Conservation (phyloP, 1,139 yeast genomes). For the Scheffersomyces parashehatae region DNA sequence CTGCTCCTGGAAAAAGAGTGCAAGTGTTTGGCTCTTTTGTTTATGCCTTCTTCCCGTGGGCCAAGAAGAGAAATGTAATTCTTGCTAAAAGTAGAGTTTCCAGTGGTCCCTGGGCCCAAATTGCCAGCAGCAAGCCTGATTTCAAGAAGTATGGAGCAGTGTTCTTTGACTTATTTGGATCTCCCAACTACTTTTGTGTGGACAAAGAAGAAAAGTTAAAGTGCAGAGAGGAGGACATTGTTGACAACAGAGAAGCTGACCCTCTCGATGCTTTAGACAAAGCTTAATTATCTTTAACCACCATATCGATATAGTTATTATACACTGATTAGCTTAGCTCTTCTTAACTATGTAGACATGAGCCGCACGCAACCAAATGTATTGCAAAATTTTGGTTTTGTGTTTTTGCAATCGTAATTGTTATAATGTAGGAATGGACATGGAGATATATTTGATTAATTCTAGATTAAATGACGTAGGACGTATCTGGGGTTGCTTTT, state of each 20-base stretch:
- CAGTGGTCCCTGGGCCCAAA: background rate
- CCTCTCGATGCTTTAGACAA: background rate
- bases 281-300: too few species aligned
- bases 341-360: too few species aligned
- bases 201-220: slow-evolving; percentile 12
- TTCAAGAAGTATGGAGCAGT: slow-evolving; percentile 14
- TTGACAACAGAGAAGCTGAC: background rate
- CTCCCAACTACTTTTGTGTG: slow-evolving; percentile 18
- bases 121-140: slow-evolving; percentile 2
- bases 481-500: too few species aligned
- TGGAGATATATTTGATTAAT: too few species aligned
- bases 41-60: slow-evolving; percentile 15
- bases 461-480: too few species aligned
- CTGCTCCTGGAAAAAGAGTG: slow-evolving; percentile 15
- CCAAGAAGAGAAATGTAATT: slow-evolving; percentile 12
- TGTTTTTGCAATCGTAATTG: too few species aligned
- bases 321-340: too few species aligned
- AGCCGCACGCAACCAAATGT: too few species aligned
- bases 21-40: slow-evolving; percentile 18
- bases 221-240: slow-evolving; percentile 10
- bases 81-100: slow-evolving; percentile 1
- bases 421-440: too few species aligned
- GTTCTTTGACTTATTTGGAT: slow-evolving; percentile 12
- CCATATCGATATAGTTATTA: too few species aligned
- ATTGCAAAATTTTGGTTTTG: too few species aligned